A percentile compares a stretch with the other conserved stretches of the same genome.
phyloP scores from a whole-genome alignment of 441 rosid genomes.

The Adansonia rubrostipa region DNA sequence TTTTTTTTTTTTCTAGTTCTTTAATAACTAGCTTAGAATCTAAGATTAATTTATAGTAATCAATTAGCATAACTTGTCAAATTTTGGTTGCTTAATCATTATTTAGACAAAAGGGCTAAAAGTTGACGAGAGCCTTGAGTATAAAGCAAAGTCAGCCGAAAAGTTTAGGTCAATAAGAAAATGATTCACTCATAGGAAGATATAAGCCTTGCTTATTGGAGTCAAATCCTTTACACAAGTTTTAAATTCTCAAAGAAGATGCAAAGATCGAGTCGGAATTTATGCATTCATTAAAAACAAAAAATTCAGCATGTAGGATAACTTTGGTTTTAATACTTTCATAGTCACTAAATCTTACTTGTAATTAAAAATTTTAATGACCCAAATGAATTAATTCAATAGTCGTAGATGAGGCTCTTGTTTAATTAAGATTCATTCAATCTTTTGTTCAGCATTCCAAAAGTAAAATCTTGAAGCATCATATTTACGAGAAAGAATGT shows the following conservation, averaged over 20 bases:
- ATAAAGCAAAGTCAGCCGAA: slow-evolving; percentile 21
- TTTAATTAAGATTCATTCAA: no score
- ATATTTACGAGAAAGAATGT: no score
- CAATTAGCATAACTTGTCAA: neutral
- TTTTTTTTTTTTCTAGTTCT: neutral
- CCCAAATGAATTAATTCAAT: no score
- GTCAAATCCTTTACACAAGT: neutral
- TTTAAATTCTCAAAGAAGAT: neutral
- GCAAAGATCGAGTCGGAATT: neutral
- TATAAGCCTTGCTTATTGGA: neutral
- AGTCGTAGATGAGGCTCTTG: neutral
- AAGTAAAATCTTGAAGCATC: no score
- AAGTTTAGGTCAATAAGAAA: slow-evolving; percentile 1
- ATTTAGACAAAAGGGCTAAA: neutral
- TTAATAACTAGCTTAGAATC: slow-evolving; percentile 22
- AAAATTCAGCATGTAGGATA: no score
- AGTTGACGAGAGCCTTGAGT: slow-evolving; percentile 14
- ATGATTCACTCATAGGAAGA: neutral
- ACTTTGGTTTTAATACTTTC: neutral
- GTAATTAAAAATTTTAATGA: no score
- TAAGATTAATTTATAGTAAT: neutral
- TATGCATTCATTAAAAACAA: neutral
- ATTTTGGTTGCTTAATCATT: slow-evolving; percentile 18
- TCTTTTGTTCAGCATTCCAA: no score
- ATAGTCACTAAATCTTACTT: neutral